Base-by-base conservation (phyloP, 768 basidiomycete genomes). In the Mycena capillaripes region DNA sequence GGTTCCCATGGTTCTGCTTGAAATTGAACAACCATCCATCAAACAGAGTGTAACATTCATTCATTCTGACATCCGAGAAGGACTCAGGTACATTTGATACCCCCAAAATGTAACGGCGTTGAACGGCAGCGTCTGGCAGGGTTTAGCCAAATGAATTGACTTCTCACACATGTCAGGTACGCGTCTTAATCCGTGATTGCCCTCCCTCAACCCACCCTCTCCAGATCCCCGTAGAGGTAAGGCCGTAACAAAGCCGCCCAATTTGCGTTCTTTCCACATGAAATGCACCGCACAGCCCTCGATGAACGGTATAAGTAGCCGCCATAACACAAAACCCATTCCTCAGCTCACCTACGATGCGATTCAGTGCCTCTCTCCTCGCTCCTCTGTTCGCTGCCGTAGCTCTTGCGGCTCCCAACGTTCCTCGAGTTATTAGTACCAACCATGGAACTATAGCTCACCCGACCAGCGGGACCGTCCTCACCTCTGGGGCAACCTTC, bases 381-480 rank as follows among this genome's bases (percentile, higher is more conserved):
- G 14, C 36, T 50, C 42, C 65, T 42, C 19, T 69, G 25, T 57
- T 71, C 74, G 57, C 66, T 57, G 62, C 44, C 44, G 25, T 65
- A 25, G 66, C 66, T 46, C 36, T 42, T 27, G 71, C 76, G 23
- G 44, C 36, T 42, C 68, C 65, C 10, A 34, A 56, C 36, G 29
- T 65, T 8, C 64, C 68, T 8, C 74, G 76, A 6, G 42, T 55
- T 7, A 69, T 71, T 56, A 32, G 3, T 52, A 3, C 42, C n/a
- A 27, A 69, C 52, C 74, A 77, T 46, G 76, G 76, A 48, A 72
- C 71, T 3, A 62, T 77, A 46, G 57, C 56, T 23, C 29, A 61
- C 17, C 76, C 76, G 0, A 42, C 72, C 5, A 53, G 34, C 5
- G 70, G 61, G 16, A 9, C 40, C 36, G 44, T 59, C 52, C 56